Percentiles rank a stretch among this genome's conserved stretches.
These are phyloP conservation scores for Claviceps sp. DNA, from an alignment of 2,329 filamentous ascomycete species.

Conservation along the genomic window DNA sequence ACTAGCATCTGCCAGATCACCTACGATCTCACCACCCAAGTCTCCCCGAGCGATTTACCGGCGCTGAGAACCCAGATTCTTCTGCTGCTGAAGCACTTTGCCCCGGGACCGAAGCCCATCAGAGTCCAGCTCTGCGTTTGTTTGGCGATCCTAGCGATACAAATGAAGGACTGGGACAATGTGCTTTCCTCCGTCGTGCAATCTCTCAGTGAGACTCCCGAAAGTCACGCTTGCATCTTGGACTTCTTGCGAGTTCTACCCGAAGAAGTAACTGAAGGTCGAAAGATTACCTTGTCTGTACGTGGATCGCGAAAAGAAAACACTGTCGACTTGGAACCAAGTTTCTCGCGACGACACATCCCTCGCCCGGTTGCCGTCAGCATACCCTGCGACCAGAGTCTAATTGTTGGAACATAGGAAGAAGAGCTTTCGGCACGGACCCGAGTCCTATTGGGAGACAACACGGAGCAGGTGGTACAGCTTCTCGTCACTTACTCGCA, in stretches of 20 bases:
- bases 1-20: constrained; percentile 54
- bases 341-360: constrained; percentile 17
- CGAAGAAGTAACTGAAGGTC: constrained; percentile 97
- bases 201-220: constrained; percentile 60
- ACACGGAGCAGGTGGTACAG: constrained; percentile 74
- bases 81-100: constrained; percentile 66
- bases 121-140: constrained; percentile 90
- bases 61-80: constrained; percentile 76
- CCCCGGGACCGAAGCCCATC: constrained; percentile 69
- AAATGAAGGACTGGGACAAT: constrained; percentile 93
- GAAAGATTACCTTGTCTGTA: constrained; percentile 99
- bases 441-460: constrained; percentile 78
- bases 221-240: constrained; percentile 74
- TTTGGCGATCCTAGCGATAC: constrained; percentile 85
- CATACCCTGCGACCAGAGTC: constrained; percentile 16
- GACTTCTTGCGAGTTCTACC: constrained; percentile 95
- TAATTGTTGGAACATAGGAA: constrained; percentile 55
- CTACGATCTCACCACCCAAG: constrained; percentile 79
- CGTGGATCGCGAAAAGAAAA: constrained; percentile 48
- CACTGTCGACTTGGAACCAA: constrained; percentile 28
- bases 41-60: constrained; percentile 60
- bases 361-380: constrained; percentile 23
- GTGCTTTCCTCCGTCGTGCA: constrained; percentile 72
- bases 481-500: constrained; percentile 84
- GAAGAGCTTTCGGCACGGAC: constrained; percentile 83